Percentiles rank a stretch among this genome's conserved stretches.
These are phyloP conservation scores for Helicocarpus griseus DNA, from an alignment of 2,329 filamentous ascomycete species.

Conservation along the genomic window DNA sequence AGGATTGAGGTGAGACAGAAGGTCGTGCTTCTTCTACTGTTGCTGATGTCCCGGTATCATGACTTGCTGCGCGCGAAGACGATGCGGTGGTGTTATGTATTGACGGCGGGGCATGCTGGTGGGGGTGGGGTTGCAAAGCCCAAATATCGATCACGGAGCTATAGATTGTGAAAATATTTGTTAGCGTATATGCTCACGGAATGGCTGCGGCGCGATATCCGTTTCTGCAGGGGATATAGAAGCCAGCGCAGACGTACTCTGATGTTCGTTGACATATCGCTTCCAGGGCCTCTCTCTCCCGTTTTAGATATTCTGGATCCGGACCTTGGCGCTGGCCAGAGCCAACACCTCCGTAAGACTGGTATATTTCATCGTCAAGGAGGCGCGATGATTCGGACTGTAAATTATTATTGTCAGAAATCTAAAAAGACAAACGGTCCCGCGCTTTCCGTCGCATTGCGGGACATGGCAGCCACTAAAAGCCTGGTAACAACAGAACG, in stretches of 20 bases:
- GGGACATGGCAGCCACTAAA: conserved; percentile 1
- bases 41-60: conserved; percentile 10
- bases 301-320: conserved; percentile 33
- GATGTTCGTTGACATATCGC: conserved; percentile 38
- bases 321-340: conserved; percentile 27
- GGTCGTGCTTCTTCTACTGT: conserved; percentile 7
- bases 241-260: conserved; percentile 23
- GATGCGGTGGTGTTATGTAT: conserved; percentile 19
- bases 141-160: conserved; percentile 38
- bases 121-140: conserved; percentile 34
- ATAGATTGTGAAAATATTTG: conserved; percentile 1
- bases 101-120: conserved; percentile 29
- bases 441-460: neutral
- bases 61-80: conserved; percentile 16
- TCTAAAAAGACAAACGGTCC: neutral
- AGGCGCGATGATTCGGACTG: conserved; percentile 35
- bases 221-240: neutral
- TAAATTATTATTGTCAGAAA: conserved; percentile 12
- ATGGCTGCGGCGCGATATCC: neutral
- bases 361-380: conserved; percentile 37
- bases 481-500: neutral
- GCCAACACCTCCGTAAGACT: conserved; percentile 32
- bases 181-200: neutral
- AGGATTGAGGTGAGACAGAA: conserved; percentile 8
- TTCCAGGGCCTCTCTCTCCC: conserved; percentile 36